Evolutionary conservation across 805 yeast genomes (phyloP), one percentile per base, ranked within the genome.

Genomic region (Wickerhamiella domercqiae): DNA sequence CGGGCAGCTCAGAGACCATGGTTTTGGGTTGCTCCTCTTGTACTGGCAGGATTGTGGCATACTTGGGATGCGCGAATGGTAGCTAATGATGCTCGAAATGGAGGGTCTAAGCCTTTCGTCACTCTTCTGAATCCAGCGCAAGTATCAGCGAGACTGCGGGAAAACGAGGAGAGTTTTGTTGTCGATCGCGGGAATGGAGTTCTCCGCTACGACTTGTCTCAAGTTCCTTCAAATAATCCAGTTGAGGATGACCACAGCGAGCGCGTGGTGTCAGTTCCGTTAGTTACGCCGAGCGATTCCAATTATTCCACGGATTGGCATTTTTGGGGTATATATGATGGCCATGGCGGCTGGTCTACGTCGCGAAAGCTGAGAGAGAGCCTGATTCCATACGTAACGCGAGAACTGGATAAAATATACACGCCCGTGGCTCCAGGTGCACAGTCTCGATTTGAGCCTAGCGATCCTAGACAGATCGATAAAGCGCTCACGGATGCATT

Each of bases 321-420:
- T 70, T 83, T 90, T 53, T 90, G 93, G 71, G 94, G 97, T 4
- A 73, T 90, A 0, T 87, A 78, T 54, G 98, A 90, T 57, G 98
- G 98, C 9, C 98, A 90, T 58, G 84, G 94, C 3, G 98, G 98
- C 17, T 84, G 93, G 75, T 80, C 81, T 46, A 90, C 98, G 1
- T 74, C 87, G 39, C 70, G 80, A n/a, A 81, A 76, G 54, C 67
- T 90, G 43, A 68, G 93, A 43, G 90, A 83, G 46, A 74, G 74
- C 46, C 64, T 90, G 46, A 73, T 90, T 21, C 72, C 73, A 39
- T 71, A 68, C 47, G 90, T 90, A n/a, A 71, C 84, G 7, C 64
- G 67, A 21, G 93, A 84, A 49, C 63, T 87, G 38, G 78, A 80
- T 32, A 68, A 72, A 7, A 71, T 46, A 20, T 53, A 55, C 47